Evolutionary conservation across 2,329 filamentous ascomycete genomes (phyloP).

Genomic region (Arthrobotrys megalospora): DNA sequence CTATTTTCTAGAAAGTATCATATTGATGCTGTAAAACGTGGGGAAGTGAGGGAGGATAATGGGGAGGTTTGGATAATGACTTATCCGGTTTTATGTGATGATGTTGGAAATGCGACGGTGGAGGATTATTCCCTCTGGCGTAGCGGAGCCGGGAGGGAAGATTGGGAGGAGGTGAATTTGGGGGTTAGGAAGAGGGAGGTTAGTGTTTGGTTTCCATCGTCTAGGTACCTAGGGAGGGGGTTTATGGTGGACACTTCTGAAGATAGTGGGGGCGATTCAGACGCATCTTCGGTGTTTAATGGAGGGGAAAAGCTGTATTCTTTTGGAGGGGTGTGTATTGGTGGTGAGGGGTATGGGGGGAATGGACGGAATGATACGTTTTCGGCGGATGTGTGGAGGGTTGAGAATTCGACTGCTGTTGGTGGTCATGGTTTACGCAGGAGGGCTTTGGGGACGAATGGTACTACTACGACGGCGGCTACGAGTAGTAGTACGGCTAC

Average conservation of each 20-base stretch:
- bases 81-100: slow-evolving; percentile 11
- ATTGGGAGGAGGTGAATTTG: slow-evolving; percentile 29
- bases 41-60: neutral
- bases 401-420: slow-evolving; percentile 43
- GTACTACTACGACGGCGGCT: neutral
- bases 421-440: neutral
- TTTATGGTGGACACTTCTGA: slow-evolving; percentile 27
- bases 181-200: slow-evolving; percentile 24
- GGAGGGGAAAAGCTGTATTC: slow-evolving; percentile 33
- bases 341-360: slow-evolving; percentile 9
- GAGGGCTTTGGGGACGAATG: neutral
- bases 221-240: slow-evolving; percentile 39
- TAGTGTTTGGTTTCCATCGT: slow-evolving; percentile 34
- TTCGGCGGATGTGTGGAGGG: slow-evolving; percentile 54
- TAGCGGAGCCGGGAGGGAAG: slow-evolving; percentile 5
- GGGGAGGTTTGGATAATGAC: slow-evolving; percentile 52
- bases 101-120: neutral
- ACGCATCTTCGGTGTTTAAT: neutral
- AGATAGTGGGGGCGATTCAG: neutral
- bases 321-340: slow-evolving; percentile 51
- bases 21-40: neutral
- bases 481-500: neutral
- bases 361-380: slow-evolving; percentile 41
- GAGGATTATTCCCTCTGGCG: slow-evolving; percentile 28
- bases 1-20: slow-evolving; percentile 19